phyloP scores from a whole-genome alignment of 2,329 filamentous ascomycete species.

The Colletotrichum euphorbiae region DNA sequence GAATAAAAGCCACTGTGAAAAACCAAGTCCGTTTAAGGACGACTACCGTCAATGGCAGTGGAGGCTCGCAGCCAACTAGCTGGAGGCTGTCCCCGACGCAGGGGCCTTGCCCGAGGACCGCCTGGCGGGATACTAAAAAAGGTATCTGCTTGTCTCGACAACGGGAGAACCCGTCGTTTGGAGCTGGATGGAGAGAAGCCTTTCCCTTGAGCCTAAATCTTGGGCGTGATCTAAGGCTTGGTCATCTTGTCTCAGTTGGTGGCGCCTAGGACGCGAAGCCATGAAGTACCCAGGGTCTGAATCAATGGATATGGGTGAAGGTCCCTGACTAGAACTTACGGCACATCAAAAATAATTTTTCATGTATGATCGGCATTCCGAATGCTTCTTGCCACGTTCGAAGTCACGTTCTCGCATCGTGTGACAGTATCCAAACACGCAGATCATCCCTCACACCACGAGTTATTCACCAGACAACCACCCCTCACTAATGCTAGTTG shows the following conservation, averaged over 20 bases:
- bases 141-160: conserved; percentile 58
- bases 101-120: conserved; percentile 63
- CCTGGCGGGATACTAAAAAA: conserved; percentile 62
- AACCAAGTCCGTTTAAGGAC: conserved; percentile 41
- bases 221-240: conserved; percentile 4
- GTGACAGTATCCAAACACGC: not conserved
- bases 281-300: not conserved
- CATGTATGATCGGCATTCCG: conserved; percentile 5
- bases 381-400: conserved; percentile 3
- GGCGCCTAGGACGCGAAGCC: not conserved
- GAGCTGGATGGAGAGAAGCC: conserved; percentile 14
- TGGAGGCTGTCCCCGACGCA: conserved; percentile 53
- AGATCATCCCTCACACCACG: conserved; percentile 7
- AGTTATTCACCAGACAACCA: not conserved
- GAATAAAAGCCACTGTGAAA: conserved; percentile 40
- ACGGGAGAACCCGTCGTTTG: conserved; percentile 57
- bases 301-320: conserved; percentile 3
- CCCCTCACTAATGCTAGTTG: too few species aligned
- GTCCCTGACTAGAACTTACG: not conserved
- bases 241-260: conserved; percentile 8
- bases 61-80: conserved; percentile 59
- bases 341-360: not conserved
- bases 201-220: conserved; percentile 13
- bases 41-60: conserved; percentile 61
- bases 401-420: conserved; percentile 1